A percentile compares a stretch with the other conserved stretches of the same genome.
Evolutionary conservation across 768 basidiomycete genomes (phyloP).

Genomic region (Naganishia vaughanmartiniae): DNA sequence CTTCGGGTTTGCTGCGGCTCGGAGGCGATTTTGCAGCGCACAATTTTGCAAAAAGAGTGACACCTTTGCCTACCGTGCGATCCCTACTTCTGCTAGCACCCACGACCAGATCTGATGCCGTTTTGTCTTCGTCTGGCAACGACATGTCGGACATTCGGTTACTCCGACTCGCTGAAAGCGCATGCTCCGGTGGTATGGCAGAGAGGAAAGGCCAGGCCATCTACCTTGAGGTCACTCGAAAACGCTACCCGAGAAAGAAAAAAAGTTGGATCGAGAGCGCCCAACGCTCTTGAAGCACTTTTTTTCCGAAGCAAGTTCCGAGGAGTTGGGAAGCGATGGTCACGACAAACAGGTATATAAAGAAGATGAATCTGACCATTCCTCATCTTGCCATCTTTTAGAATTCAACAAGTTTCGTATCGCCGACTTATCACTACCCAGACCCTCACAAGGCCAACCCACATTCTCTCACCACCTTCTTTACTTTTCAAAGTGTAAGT

Average conservation of each 20-base stretch:
- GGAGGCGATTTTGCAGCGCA: background rate
- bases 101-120: background rate
- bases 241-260: background rate
- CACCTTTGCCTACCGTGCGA: background rate
- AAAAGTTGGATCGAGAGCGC: background rate
- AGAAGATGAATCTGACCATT: background rate
- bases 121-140: background rate
- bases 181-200: background rate
- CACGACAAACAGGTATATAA: constrained; percentile 14
- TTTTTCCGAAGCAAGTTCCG: background rate
- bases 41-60: background rate
- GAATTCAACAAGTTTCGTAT: constrained; percentile 18
- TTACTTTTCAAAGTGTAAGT: constrained; percentile 11
- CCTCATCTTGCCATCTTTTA: background rate
- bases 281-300: too few species aligned
- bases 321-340: background rate
- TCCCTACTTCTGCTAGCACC: background rate
- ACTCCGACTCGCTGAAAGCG: background rate
- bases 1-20: background rate
- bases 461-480: constrained; percentile 18
- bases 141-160: background rate
- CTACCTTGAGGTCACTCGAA: constrained; percentile 10
- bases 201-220: background rate
- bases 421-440: constrained; percentile 17
- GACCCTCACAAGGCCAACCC: constrained; percentile 12